Percentiles rank a stretch among this genome's conserved stretches.
Conservation (phyloP, 2,329 filamentous ascomycete genomes). For the Didymella sp. region DNA sequence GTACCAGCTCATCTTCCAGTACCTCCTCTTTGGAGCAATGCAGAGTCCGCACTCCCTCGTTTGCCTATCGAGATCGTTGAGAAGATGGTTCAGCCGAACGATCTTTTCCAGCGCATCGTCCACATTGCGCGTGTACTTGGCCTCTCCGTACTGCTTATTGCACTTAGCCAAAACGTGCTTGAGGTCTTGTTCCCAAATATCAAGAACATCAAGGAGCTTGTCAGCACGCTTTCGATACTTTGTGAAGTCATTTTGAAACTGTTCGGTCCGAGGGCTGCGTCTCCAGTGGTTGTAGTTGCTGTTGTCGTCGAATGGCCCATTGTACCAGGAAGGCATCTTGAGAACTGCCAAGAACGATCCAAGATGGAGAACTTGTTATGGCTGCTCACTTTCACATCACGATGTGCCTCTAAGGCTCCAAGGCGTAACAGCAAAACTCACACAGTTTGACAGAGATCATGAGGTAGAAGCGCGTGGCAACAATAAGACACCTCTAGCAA, state of each 20-base stretch:
- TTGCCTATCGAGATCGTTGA: neutral
- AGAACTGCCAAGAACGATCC: neutral
- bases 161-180: neutral
- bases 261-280: neutral
- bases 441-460: neutral
- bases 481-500: neutral
- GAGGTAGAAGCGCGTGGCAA: neutral
- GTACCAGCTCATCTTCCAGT: neutral
- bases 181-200: neutral
- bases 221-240: neutral
- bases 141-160: neutral
- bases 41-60: neutral
- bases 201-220: neutral
- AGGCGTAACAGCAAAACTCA: neutral
- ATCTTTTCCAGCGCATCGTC: neutral
- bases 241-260: neutral
- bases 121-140: neutral
- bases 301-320: neutral
- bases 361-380: neutral
- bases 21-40: neutral
- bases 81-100: neutral
- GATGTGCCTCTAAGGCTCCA: neutral
- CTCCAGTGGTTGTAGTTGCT: neutral
- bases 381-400: neutral
- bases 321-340: neutral